Percentiles rank a stretch among this genome's conserved stretches.
Evolutionary conservation across 495 filamentous ascomycete species (phyloP).

Genomic region (Hypoxylon lienhwacheense): DNA sequence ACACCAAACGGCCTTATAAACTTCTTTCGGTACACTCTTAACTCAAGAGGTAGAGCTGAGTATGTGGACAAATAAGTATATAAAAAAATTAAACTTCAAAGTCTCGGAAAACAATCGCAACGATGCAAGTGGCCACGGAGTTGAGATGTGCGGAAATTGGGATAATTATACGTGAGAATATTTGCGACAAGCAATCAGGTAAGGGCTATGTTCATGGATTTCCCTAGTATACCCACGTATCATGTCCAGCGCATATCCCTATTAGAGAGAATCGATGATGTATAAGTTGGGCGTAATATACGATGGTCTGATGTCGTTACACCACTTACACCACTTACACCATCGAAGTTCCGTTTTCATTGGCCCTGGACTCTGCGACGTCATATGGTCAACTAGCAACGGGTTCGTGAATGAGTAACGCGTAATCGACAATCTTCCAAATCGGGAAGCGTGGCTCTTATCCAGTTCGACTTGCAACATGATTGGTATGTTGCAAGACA

Average conservation of each 20-base stretch:
- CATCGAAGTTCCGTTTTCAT: slow-evolving; percentile 10
- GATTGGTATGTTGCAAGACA: not conserved
- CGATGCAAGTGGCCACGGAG: not conserved
- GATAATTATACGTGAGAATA: slow-evolving; percentile 16
- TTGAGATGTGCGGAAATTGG: slow-evolving; percentile 2
- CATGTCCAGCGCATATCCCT: slow-evolving; percentile 2
- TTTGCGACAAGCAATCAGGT: slow-evolving; percentile 10
- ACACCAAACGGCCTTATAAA: too few relatives aligned
- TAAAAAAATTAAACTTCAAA: too few relatives aligned
- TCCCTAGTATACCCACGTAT: slow-evolving; percentile 24
- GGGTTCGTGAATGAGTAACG: slow-evolving; percentile 11
- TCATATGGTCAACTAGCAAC: slow-evolving; percentile 27
- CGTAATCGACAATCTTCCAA: slow-evolving; percentile 20
- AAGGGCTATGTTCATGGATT: slow-evolving; percentile 10
- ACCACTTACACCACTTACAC: slow-evolving; percentile 16
- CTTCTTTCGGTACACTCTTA: not conserved
- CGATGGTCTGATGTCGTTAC: slow-evolving; percentile 28
- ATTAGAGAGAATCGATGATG: slow-evolving; percentile 14
- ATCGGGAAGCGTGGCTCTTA: slow-evolving; percentile 12
- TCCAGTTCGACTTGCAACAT: slow-evolving; percentile 3
- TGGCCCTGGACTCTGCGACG: slow-evolving; percentile 21
- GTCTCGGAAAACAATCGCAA: not conserved
- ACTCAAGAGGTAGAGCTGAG: not conserved
- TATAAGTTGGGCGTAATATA: slow-evolving; percentile 10
- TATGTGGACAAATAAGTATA: too few relatives aligned